These are phyloP conservation scores for Cladosporium cucumerinum DNA, from an alignment of 2,329 filamentous ascomycete species.

Conservation along the genomic window DNA sequence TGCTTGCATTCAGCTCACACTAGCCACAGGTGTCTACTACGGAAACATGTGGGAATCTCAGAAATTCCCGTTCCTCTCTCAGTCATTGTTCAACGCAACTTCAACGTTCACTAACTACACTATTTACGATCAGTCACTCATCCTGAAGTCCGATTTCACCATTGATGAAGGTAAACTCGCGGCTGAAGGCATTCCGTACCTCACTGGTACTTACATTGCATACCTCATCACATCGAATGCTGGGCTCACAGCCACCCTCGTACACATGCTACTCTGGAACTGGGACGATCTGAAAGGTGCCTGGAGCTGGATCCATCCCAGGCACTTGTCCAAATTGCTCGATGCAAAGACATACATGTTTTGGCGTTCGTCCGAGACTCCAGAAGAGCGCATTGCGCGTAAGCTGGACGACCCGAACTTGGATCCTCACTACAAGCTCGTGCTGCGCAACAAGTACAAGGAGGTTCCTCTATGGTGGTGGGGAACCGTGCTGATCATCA, in stretches of 20 bases:
- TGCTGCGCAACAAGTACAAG: constrained; percentile 31
- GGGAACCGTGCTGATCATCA: constrained; percentile 23
- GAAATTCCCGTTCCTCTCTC: constrained; percentile 44
- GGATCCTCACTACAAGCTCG: constrained; percentile 36
- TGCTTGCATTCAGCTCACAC: constrained; percentile 17
- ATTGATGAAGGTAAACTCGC: constrained; percentile 38
- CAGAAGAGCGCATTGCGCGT: constrained; percentile 23
- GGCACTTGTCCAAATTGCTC: constrained; percentile 25
- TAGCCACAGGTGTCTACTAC: constrained; percentile 41
- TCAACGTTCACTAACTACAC: constrained; percentile 38
- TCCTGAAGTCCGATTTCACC: constrained; percentile 41
- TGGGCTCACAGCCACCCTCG: constrained; percentile 47
- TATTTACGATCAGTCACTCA: constrained; percentile 44
- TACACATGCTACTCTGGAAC: constrained; percentile 39
- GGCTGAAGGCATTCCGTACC: constrained; percentile 40
- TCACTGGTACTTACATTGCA: constrained; percentile 39
- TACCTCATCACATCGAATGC: constrained; percentile 47
- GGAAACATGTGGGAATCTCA: constrained; percentile 42
- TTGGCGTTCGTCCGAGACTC: constrained; percentile 27
- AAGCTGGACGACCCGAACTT: constrained; percentile 26
- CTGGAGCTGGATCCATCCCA: constrained; percentile 31
- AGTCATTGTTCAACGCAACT: constrained; percentile 40
- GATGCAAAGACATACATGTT: constrained; percentile 26
- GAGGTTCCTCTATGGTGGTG: constrained; percentile 35
- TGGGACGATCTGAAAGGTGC: constrained; percentile 38